A percentile compares a stretch with the other conserved stretches of the same genome.
Evolutionary conservation across 1,139 yeast species (phyloP).

Genomic region (Chernovozyma sophiae-reginae): DNA sequence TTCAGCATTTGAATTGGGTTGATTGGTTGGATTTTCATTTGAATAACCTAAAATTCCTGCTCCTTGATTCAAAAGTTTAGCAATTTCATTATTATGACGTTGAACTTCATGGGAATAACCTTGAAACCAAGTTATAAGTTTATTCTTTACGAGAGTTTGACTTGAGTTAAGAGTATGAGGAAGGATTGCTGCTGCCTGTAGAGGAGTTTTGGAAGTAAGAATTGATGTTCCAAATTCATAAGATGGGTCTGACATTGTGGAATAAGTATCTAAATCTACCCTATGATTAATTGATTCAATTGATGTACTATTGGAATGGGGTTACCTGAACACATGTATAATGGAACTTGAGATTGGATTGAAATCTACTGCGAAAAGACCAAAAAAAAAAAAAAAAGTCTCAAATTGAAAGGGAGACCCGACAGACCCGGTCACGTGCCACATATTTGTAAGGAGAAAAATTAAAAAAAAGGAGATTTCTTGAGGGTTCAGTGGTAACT

Average conservation of each 20-base stretch:
- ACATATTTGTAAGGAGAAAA: no score
- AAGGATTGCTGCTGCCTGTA: constrained; percentile 38
- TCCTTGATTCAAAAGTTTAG: constrained; percentile 43
- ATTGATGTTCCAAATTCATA: constrained; percentile 36
- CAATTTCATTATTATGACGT: constrained; percentile 48
- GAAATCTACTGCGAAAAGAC: background rate
- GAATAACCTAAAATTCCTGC: constrained; percentile 25
- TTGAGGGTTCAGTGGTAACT: no score
- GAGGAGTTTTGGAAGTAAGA: constrained; percentile 41
- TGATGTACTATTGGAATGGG: background rate
- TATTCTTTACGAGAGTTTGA: constrained; percentile 15
- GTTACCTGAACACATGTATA: no score
- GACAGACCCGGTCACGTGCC: constrained; percentile 1
- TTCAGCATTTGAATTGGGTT: constrained; percentile 18
- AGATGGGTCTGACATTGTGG: constrained; percentile 17
- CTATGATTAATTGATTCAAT: no score
- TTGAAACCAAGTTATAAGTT: constrained; percentile 54
- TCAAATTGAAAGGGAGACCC: no score
- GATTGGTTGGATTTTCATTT: constrained; percentile 16
- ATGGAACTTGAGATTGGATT: no score
- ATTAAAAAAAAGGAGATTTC: no score
- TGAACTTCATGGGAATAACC: constrained; percentile 47
- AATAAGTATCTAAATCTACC: no score
- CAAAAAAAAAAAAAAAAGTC: no score
- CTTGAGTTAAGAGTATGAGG: constrained; percentile 23